Percentiles rank a stretch among this genome's conserved stretches.
Conservation (phyloP, 2,329 filamentous ascomycete genomes). For the Aureobasidium musti region DNA sequence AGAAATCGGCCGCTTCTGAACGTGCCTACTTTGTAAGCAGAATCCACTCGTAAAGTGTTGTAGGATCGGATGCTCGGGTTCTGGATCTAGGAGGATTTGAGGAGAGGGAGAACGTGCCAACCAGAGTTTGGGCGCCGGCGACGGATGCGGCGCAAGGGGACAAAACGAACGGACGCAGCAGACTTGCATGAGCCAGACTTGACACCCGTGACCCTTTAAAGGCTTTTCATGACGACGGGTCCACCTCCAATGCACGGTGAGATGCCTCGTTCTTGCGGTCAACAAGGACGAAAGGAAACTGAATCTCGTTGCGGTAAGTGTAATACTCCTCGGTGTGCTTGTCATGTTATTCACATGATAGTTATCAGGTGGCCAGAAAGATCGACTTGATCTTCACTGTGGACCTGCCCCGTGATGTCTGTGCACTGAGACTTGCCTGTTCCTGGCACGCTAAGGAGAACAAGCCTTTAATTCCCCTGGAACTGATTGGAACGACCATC, state of each 20-base stretch:
- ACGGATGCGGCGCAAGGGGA: slow-evolving; percentile 21
- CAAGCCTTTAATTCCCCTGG: slow-evolving; percentile 23
- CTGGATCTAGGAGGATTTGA: neutral
- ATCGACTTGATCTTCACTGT: slow-evolving; percentile 16
- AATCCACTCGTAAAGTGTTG: neutral
- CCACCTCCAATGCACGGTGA: neutral
- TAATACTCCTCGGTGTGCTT: slow-evolving; percentile 14
- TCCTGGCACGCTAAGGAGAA: slow-evolving; percentile 26
- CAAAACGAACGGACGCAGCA: slow-evolving; percentile 22
- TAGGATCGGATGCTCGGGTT: neutral
- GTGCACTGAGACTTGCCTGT: slow-evolving; percentile 19
- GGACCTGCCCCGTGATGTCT: neutral
- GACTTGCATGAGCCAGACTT: slow-evolving; percentile 17
- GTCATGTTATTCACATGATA: slow-evolving; percentile 18
- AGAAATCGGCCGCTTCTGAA: neutral
- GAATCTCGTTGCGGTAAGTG: slow-evolving; percentile 19
- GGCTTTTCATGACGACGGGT: neutral
- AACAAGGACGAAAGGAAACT: neutral
- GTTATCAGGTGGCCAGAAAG: slow-evolving; percentile 21
- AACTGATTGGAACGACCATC: slow-evolving; percentile 15
- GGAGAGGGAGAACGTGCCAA: neutral
- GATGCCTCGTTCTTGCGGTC: neutral
- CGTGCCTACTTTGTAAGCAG: neutral
- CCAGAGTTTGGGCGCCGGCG: slow-evolving; percentile 2
- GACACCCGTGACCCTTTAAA: neutral